Evolutionary conservation across 2,329 filamentous ascomycete species (phyloP), one percentile per base, ranked within the genome.

Genomic region (Ophiostoma quercus): DNA sequence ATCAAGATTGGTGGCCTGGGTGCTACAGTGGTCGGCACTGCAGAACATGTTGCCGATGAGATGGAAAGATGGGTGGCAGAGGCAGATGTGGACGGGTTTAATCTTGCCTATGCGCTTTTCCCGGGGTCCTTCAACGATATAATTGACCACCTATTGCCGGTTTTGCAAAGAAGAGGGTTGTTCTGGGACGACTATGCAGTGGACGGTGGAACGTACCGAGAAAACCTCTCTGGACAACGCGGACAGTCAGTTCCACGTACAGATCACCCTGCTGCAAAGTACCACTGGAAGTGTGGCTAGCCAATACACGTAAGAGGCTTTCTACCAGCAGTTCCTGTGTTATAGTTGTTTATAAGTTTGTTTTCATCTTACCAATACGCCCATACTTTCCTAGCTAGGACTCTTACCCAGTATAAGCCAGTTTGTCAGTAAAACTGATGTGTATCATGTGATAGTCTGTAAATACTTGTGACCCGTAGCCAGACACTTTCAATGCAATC

Each of bases 11-110:
- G 73, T 57, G 73, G 73, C 4, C 47, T 72, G 2, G 71, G 71
- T 6, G 68, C 73, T 14, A 70, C 70, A 34, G 57, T 88, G 2
- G 87, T 91, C 0, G 89, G 90, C 0, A 91, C 88, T 0, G 80
- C 89, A 0, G 77, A 82, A n/a, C 84, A 87, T 72, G 88, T 92
- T 1, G 90, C 88, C 0, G 88, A 92, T 75, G 83, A 84, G 54
- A 81, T 92, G 71, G 88, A 92, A 77, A 78, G 81, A 0, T 92
- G 89, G 89, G 81, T 91, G 0, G 74, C 80, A 7, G 89, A 91
- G 76, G 88, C 87, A 0, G 90, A 90, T 73, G 84, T 92, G 0
- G 90, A 92, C 75, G 90, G 89, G 0, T 92, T 92, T 78, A 92
- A 92, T 75, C 83, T 92, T 76, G 88, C 75, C 6, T 66, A 70